Conservation (phyloP, 768 basidiomycete species). For the Lenzites betulinus region DNA sequence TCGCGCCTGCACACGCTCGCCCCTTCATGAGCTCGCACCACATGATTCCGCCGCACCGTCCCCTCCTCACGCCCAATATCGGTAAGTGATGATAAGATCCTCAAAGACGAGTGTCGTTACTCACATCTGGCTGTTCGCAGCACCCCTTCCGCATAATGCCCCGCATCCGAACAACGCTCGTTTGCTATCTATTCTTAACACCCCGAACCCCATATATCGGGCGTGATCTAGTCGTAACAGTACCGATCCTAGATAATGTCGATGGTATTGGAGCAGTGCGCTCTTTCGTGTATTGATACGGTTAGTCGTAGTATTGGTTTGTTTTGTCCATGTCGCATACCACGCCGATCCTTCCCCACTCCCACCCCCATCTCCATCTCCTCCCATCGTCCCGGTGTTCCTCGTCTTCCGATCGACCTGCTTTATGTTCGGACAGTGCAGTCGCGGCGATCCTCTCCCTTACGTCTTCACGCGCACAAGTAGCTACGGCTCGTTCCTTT, state of each 20-base stretch:
- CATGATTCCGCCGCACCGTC: conserved; percentile 7
- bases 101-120: not conserved
- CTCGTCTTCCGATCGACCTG: conserved; percentile 1
- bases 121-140: not conserved
- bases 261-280: conserved; percentile 20
- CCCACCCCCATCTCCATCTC: not conserved
- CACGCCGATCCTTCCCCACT: conserved; percentile 7
- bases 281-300: conserved; percentile 28
- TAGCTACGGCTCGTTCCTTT: conserved; percentile 7
- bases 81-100: not conserved
- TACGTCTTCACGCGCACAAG: conserved; percentile 32
- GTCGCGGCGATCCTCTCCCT: conserved; percentile 25
- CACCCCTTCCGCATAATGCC: conserved; percentile 15
- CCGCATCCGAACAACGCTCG: conserved; percentile 28
- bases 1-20: conserved; percentile 1
- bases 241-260: conserved; percentile 24
- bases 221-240: conserved; percentile 21
- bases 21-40: conserved; percentile 12
- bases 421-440: conserved; percentile 21
- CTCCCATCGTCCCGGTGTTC: not conserved
- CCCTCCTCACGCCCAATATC: conserved; percentile 11
- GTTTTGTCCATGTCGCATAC: conserved; percentile 19
- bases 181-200: conserved; percentile 34
- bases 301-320: conserved; percentile 25
- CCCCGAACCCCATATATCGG: conserved; percentile 26